Conservation (phyloP, 176 grass and related monocot species). For the Aechmea fasciata region DNA sequence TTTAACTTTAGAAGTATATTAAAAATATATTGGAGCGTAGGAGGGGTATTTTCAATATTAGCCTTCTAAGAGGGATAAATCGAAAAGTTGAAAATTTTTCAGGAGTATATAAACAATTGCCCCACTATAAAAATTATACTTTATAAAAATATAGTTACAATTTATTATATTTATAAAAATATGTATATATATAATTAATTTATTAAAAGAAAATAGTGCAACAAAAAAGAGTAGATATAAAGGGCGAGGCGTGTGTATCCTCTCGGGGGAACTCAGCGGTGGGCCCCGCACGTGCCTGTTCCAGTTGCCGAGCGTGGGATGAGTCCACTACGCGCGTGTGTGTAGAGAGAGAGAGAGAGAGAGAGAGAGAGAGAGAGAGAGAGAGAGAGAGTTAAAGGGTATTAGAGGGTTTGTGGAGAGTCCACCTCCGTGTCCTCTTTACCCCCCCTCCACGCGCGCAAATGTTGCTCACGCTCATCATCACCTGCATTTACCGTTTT, state of each 20-base stretch:
- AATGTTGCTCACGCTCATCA: not conserved
- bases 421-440: slow-evolving; percentile 6
- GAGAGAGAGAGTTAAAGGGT: not conserved
- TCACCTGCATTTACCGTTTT: not conserved
- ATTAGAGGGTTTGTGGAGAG: slow-evolving; percentile 3
- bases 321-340: not conserved
- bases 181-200: too few relatives aligned
- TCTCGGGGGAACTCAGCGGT: not conserved
- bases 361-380: not conserved
- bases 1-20: too few relatives aligned
- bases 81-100: too few relatives aligned
- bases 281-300: slow-evolving; percentile 2
- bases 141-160: too few relatives aligned
- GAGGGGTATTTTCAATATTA: too few relatives aligned
- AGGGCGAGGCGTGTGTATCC: not conserved
- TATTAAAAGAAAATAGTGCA: not conserved
- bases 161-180: too few relatives aligned
- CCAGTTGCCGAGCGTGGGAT: slow-evolving; percentile 15
- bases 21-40: too few relatives aligned
- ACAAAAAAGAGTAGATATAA: not conserved
- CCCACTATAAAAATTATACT: too few relatives aligned
- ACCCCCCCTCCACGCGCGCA: not conserved
- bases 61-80: too few relatives aligned
- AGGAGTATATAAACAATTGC: too few relatives aligned
- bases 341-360: not conserved